Evolutionary conservation across 305 asterid genomes (phyloP).

Genomic region (Andrographis paniculata): DNA sequence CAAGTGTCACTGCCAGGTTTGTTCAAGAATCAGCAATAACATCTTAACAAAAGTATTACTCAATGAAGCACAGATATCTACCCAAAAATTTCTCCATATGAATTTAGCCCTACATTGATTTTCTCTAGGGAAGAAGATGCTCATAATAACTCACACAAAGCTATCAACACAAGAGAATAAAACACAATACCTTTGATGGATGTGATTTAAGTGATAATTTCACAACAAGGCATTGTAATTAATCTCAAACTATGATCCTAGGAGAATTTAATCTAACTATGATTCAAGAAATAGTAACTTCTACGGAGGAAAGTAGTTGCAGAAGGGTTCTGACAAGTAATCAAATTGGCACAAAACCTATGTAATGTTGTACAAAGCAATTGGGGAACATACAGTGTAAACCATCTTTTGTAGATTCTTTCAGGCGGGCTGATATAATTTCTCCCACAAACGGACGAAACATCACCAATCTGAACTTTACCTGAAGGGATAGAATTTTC

Average conservation of each 20-base stretch:
- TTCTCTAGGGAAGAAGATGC: neutral
- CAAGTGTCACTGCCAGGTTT: constrained; percentile 58
- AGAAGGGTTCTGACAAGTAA: too few species aligned
- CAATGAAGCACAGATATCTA: neutral
- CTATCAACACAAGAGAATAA: too few species aligned
- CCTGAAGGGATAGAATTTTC: constrained; percentile 34
- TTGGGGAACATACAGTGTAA: constrained; percentile 48
- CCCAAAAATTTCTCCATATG: neutral
- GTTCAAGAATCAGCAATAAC: constrained; percentile 10
- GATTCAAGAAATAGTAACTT: too few species aligned
- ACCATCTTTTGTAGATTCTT: constrained; percentile 58
- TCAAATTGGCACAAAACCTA: too few species aligned
- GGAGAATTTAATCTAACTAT: too few species aligned
- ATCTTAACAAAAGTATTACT: neutral
- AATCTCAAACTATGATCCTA: too few species aligned
- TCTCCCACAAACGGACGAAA: constrained; percentile 88
- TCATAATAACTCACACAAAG: neutral
- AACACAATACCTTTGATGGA: too few species aligned
- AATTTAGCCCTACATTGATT: constrained; percentile 1
- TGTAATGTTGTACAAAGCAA: neutral
- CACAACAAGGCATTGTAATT: too few species aligned
- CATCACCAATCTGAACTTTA: constrained; percentile 65
- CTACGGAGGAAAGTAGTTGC: too few species aligned
- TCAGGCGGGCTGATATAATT: constrained; percentile 59
- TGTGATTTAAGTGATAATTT: too few species aligned